phyloP scores from a whole-genome alignment of 2,329 filamentous ascomycete species.

The Thelonectria blattea region DNA sequence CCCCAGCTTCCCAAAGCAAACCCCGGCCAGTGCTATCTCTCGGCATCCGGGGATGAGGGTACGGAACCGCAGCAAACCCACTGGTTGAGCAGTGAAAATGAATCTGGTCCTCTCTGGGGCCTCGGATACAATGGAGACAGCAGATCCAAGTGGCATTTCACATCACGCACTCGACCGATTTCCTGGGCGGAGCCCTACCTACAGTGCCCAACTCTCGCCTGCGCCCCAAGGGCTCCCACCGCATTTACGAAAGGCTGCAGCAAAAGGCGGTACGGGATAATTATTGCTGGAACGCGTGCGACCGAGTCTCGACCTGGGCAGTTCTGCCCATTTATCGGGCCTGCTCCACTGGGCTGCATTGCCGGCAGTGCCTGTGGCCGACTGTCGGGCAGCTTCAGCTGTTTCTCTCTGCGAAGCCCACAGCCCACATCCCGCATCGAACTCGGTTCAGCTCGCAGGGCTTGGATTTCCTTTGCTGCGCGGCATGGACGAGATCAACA shows the following conservation, averaged over 20 bases:
- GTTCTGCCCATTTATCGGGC: background rate
- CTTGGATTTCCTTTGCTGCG: background rate
- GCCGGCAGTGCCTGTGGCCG: constrained; percentile 6
- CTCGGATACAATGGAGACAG: background rate
- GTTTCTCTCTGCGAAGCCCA: constrained; percentile 3
- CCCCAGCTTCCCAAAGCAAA: constrained; percentile 21
- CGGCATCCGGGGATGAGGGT: constrained; percentile 21
- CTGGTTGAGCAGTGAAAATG: constrained; percentile 6
- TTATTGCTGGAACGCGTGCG: background rate
- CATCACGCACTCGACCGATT: background rate
- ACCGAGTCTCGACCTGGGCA: background rate
- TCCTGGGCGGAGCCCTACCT: background rate
- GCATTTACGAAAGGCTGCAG: background rate
- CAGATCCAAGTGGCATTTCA: constrained; percentile 10
- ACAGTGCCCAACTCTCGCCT: constrained; percentile 18
- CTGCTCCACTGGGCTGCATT: constrained; percentile 19
- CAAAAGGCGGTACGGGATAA: constrained; percentile 2
- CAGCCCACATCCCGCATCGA: background rate
- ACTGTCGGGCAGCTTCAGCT: constrained; percentile 1
- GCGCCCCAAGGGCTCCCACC: constrained; percentile 14
- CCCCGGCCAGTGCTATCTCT: constrained; percentile 27
- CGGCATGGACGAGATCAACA: constrained; percentile 9
- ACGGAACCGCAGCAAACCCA: constrained; percentile 23
- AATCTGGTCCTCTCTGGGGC: background rate
- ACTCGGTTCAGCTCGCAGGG: constrained; percentile 4